Conservation (phyloP, 495 filamentous ascomycete species). For the Podospora conica region DNA sequence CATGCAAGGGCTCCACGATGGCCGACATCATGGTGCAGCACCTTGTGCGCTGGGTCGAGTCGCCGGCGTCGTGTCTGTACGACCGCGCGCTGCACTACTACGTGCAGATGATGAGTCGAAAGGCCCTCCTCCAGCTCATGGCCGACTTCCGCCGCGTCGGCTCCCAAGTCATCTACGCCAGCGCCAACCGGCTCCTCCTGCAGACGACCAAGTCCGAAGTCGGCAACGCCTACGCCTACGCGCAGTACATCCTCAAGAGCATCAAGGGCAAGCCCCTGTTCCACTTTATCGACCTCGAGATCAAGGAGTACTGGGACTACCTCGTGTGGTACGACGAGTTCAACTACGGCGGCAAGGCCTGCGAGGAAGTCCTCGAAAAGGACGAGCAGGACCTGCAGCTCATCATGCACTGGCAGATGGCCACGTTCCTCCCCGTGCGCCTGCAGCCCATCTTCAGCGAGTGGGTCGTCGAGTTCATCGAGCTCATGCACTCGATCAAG, state of each 20-base stretch:
- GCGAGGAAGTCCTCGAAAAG: conserved; percentile 68
- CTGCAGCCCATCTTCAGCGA: conserved; percentile 85
- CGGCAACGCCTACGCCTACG: conserved; percentile 93
- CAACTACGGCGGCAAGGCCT: conserved; percentile 95
- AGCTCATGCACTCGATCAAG: conserved; percentile 86
- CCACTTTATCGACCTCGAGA: conserved; percentile 94
- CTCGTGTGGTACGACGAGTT: conserved; percentile 99
- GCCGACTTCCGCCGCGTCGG: conserved; percentile 93
- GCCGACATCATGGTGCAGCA: conserved; percentile 98
- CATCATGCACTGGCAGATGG: conserved; percentile 98
- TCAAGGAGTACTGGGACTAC: conserved; percentile 99
- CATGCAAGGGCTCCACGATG: conserved; percentile 84
- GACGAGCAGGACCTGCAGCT: conserved; percentile 85
- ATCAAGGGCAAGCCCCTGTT: conserved; percentile 93
- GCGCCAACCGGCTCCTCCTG: conserved; percentile 77
- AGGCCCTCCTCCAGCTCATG: conserved; percentile 95
- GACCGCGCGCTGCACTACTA: conserved; percentile 96
- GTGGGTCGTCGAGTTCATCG: conserved; percentile 90
- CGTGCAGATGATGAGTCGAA: conserved; percentile 95
- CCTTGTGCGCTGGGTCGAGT: conserved; percentile 94
- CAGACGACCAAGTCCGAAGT: conserved; percentile 97
- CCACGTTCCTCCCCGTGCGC: conserved; percentile 71
- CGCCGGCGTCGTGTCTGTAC: conserved; percentile 84
- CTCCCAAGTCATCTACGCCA: conserved; percentile 88
- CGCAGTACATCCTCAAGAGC: conserved; percentile 93